Evolutionary conservation across 2,329 filamentous ascomycete species (phyloP).

Genomic region (Paecilomyces formosus): DNA sequence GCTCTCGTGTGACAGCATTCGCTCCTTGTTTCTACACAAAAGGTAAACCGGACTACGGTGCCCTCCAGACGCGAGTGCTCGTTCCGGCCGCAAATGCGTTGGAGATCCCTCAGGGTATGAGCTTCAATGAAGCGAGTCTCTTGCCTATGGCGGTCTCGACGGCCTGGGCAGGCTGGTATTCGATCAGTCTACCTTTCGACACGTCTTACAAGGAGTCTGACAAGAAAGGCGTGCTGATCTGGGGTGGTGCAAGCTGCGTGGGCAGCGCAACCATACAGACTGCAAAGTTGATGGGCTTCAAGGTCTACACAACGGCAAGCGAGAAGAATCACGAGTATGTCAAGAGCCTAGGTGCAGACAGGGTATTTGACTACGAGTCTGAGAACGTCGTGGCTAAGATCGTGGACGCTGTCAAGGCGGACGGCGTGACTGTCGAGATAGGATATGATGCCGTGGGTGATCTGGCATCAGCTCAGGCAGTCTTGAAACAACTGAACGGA

Average conservation of each 20-base stretch:
- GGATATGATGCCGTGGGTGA: conserved; percentile 3
- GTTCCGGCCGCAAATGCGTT: conserved; percentile 22
- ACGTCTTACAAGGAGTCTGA: conserved; percentile 13
- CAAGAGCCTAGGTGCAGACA: conserved; percentile 27
- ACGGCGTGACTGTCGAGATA: conserved; percentile 8
- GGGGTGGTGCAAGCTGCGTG: conserved; percentile 36
- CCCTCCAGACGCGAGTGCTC: conserved; percentile 20
- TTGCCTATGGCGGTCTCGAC: conserved; percentile 19
- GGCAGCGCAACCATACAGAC: conserved; percentile 35
- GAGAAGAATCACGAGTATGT: conserved; percentile 31
- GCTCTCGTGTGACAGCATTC: conserved; percentile 22
- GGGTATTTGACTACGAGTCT: conserved; percentile 34
- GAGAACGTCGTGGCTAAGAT: conserved; percentile 23
- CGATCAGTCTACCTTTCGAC: conserved; percentile 16
- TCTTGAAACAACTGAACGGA: neutral
- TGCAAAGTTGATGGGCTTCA: conserved; percentile 33
- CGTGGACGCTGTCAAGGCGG: conserved; percentile 12
- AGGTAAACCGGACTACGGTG: conserved; percentile 19
- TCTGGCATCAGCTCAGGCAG: neutral
- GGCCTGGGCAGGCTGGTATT: conserved; percentile 17
- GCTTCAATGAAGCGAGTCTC: conserved; percentile 18
- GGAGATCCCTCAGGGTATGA: conserved; percentile 18
- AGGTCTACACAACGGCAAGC: conserved; percentile 33
- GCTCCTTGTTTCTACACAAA: conserved; percentile 19
- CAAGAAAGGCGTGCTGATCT: conserved; percentile 29